phyloP scores from a whole-genome alignment of 78 protist genomes.

The Emiliania huxleyi region DNA sequence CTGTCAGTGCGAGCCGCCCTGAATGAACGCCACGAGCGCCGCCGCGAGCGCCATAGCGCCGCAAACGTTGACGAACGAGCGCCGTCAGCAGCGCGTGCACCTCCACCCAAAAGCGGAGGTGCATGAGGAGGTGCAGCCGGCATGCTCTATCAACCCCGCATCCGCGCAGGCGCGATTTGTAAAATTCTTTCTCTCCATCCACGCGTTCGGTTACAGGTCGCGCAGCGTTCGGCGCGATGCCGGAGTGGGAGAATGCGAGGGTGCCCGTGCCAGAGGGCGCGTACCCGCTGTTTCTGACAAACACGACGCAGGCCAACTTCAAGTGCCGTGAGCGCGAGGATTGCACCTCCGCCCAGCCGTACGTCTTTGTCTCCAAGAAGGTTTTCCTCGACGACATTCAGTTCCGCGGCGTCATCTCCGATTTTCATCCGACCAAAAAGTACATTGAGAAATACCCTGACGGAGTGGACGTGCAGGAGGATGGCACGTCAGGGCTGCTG shows the following conservation, averaged over 20 bases:
- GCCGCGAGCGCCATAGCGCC: no score
- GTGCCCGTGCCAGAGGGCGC: constrained; percentile 6
- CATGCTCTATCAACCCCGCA: no score
- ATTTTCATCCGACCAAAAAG: constrained; percentile 2
- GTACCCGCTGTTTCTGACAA: constrained; percentile 18
- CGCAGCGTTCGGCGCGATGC: not conserved
- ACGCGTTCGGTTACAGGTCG: no score
- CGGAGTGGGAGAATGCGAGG: not conserved
- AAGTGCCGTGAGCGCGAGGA: not conserved
- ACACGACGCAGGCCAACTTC: not conserved
- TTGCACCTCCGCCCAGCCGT: not conserved
- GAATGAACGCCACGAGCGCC: no score
- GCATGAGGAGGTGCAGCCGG: no score
- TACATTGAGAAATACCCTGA: not conserved
- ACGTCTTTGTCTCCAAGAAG: not conserved
- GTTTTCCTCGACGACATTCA: constrained; percentile 22
- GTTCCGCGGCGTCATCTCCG: constrained; percentile 32
- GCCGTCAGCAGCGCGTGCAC: no score
- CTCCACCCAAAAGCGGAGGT: no score
- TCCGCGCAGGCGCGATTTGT: no score
- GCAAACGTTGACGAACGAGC: no score
- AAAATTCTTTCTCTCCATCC: no score
- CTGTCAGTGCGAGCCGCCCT: no score
- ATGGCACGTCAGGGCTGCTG: not conserved
- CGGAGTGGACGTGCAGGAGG: not conserved